Base-by-base conservation (phyloP, 805 yeast genomes). In the Cyberlindnera xylosilytica region DNA sequence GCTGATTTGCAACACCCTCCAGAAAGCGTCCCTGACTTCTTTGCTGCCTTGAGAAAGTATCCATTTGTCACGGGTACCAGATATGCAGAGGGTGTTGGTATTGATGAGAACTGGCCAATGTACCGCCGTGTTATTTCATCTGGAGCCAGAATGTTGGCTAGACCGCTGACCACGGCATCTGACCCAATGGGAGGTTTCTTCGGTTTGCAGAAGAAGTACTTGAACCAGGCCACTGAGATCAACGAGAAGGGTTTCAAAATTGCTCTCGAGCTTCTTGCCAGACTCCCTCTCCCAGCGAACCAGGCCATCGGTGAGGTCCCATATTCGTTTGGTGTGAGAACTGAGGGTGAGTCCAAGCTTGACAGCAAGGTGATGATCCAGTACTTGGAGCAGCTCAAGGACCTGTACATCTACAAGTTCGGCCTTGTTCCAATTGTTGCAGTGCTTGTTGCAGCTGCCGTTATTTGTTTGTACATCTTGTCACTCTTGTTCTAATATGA, bases 1-100 rank as follows among this genome's bases (percentile, higher is more conserved):
- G 78, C 78, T 19, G 78, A 73, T 56, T 61, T 73, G 41, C 76
- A 73, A 56, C 78, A 73, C 52, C 78, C 78, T 34, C 78, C 78
- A 24, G 78, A 73, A 53, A 61, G 66, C 42, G 76, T 72, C 9
- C 78, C 78, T 38, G 65, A 62, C 23, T 55, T 73, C 45, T 61
- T 73, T 35, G 64, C 66, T 38, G 57, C 66, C 8, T 54, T 73
- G 47, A 65, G 63, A 54, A 56, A 56, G 6, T 66, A 65, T 45
- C 69, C 77, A 20, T 73, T 73, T 41, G 76, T 65, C 18, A 58
- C 72, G 39, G 78, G 78, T 44, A 73, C 78, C 27, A 65, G 78
- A 57, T 73, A 73, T 44, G 77, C 77, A n/a, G 73, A 73, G 30
- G 77, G 77, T 49, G 78, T 73, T 35, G 76, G 74, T 46, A 72